Conservation (phyloP, 257 asterid species). For the Dorcoceras hygrometricum region DNA sequence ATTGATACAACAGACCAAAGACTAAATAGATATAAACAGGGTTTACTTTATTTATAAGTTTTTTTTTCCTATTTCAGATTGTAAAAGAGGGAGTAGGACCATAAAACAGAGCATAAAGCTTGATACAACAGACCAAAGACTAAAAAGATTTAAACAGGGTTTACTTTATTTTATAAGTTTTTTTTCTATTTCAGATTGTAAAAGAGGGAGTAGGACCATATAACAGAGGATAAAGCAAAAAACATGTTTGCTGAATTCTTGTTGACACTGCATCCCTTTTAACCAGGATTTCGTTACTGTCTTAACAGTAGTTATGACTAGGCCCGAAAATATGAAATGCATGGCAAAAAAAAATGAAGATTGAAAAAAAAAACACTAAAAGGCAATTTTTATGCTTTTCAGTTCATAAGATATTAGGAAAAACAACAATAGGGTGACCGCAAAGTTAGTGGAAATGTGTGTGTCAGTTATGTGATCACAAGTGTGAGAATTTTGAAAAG, state of each 20-base stretch:
- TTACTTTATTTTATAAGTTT: conserved; percentile 9
- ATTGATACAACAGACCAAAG: neutral
- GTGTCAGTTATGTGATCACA: too few species aligned
- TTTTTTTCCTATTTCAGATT: neutral
- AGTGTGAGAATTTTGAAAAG: neutral
- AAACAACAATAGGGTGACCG: conserved; percentile 8
- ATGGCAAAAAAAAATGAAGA: conserved; percentile 6
- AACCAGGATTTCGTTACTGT: conserved; percentile 13
- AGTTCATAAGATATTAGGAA: neutral
- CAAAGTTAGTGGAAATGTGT: neutral
- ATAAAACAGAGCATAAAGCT: neutral
- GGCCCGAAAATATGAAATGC: conserved; percentile 11
- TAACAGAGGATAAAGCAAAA: conserved; percentile 7
- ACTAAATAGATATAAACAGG: conserved; percentile 1
- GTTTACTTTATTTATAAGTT: conserved; percentile 8
- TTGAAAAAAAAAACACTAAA: neutral
- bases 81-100: neutral
- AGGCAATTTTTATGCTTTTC: conserved; percentile 1
- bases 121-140: neutral
- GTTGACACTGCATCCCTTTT: conserved; percentile 2
- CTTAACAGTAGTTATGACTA: conserved; percentile 7
- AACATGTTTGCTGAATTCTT: conserved; percentile 9
- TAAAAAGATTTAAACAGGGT: conserved; percentile 1
- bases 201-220: neutral
- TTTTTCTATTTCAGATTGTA: neutral